phyloP scores from a whole-genome alignment of 129 eudicot genomes.

The Tagetes patula region DNA sequence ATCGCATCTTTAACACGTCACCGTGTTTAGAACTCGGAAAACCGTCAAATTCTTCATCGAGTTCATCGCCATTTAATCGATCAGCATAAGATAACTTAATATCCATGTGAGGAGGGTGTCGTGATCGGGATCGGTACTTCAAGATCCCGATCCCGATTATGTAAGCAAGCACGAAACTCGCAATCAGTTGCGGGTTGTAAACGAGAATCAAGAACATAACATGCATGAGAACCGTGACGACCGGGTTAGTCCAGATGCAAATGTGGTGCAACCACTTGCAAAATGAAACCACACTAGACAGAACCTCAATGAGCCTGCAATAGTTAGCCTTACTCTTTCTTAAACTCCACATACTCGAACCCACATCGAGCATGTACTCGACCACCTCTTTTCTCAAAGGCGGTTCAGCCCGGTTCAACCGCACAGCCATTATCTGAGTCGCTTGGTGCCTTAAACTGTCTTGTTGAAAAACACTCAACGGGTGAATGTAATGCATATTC shows the following conservation, averaged over 20 bases:
- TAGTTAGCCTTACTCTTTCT: constrained; percentile 38
- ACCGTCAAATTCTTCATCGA: constrained; percentile 37
- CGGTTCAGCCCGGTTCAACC: constrained; percentile 39
- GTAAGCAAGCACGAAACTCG: constrained; percentile 14
- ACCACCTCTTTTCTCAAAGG: constrained; percentile 40
- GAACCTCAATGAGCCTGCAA: constrained; percentile 26
- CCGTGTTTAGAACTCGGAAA: constrained; percentile 33
- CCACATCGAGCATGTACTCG: constrained; percentile 44
- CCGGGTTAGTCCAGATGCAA: constrained; percentile 30
- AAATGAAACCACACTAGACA: constrained; percentile 8
- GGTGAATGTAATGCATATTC: constrained; percentile 37
- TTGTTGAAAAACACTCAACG: constrained; percentile 27
- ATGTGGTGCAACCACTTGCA: constrained; percentile 23
- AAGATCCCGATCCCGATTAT: constrained; percentile 25
- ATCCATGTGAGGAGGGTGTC: constrained; percentile 43
- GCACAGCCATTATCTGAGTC: constrained; percentile 26
- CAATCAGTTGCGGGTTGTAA: constrained; percentile 25
- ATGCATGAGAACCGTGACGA: constrained; percentile 16
- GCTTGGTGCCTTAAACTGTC: constrained; percentile 40
- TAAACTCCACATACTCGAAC: constrained; percentile 40
- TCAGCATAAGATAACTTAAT: constrained; percentile 33
- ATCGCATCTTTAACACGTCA: constrained; percentile 27
- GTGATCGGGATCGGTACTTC: constrained; percentile 27
- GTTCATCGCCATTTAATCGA: constrained; percentile 21
- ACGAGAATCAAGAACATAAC: constrained; percentile 24